Evolutionary conservation across 163 green algal genomes (phyloP), one percentile per base, ranked within the genome.

Genomic region (Scenedesmus sp.): DNA sequence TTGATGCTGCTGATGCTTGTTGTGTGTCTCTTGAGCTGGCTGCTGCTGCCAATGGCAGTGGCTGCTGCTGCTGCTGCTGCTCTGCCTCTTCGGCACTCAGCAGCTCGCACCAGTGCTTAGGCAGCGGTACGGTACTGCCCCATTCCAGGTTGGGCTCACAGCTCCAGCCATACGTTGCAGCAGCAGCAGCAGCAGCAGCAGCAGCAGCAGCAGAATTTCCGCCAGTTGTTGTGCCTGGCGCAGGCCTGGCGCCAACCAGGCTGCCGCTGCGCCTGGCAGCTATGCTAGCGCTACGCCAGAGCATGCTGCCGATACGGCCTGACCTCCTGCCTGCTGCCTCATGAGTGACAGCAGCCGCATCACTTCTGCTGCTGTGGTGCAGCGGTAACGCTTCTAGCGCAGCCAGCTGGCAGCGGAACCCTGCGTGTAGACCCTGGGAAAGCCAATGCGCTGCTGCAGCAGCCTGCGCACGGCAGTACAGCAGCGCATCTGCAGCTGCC

Each of bases 381-480:
- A 87, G 82, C 7, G 53, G 51, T 20, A 87, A 24, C 10, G 82
- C 82, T 37, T 87, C 53, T 26, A 78, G 20, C 6, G 51, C 9
- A n/a, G 53, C 53, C 16, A 87, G 53, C 35, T 79, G 51, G 44
- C 82, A 87, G 18, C n/a, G 49, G n/a, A 87, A 87, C 12, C 82
- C 82, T 15, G 61, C 40, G 79, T 87, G 81, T 49, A 86, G 22
- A 2, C 81, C 81, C 49, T 86, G 42, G 20, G 81, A 70, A 3
- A 86, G 81, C 81, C 81, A 86, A 22, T 86, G 49, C 26, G 37
- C 81, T 20, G 46, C 44, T 49, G 81, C 81, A 68, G 44, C 46
- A 72, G 81, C 44, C n/a, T 86, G 81, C 37, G 81, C 81, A 0
- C 81, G 49, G 35, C 59, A 86, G 46, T 72, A 86, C 81, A 73